Evolutionary conservation across 805 yeast genomes (phyloP).

Genomic region (Candida xiaguanensis): DNA sequence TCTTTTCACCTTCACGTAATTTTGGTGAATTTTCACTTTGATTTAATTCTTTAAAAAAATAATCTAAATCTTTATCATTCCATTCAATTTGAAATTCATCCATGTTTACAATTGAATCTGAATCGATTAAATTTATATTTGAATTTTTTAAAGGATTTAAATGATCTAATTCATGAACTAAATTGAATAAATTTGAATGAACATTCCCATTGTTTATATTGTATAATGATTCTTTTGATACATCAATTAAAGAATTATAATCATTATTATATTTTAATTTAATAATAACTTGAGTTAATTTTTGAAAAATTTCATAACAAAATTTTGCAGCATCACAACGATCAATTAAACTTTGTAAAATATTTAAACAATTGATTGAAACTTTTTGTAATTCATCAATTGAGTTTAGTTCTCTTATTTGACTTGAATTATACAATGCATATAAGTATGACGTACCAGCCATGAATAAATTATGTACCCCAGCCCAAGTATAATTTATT

Average conservation of each 20-base stretch:
- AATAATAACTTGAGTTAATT: slow-evolving; percentile 67
- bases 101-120: not conserved
- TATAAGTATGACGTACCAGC: slow-evolving; percentile 84
- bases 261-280: slow-evolving; percentile 44
- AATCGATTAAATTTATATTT: not conserved
- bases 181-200: slow-evolving; percentile 34
- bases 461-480: slow-evolving; percentile 83
- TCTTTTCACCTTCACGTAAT: slow-evolving; percentile 47
- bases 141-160: slow-evolving; percentile 6
- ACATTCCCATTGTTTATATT: slow-evolving; percentile 31
- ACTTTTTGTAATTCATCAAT: slow-evolving; percentile 43
- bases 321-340: slow-evolving; percentile 75
- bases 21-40: slow-evolving; percentile 8
- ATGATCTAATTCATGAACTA: slow-evolving; percentile 20
- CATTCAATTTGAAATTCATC: slow-evolving; percentile 5
- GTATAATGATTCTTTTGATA: slow-evolving; percentile 18
- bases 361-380: slow-evolving; percentile 53
- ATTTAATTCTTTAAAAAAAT: slow-evolving; percentile 48
- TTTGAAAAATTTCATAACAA: slow-evolving; percentile 69
- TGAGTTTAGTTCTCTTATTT: slow-evolving; percentile 43
- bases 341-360: slow-evolving; percentile 58
- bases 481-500: slow-evolving; percentile 89
- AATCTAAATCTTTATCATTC: slow-evolving; percentile 26
- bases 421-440: slow-evolving; percentile 67
- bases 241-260: slow-evolving; percentile 12